A percentile compares a stretch with the other conserved stretches of the same genome.
These are phyloP conservation scores for Trametes hirsuta DNA, from an alignment of 1,284 basidiomycete species.

Conservation along the genomic window DNA sequence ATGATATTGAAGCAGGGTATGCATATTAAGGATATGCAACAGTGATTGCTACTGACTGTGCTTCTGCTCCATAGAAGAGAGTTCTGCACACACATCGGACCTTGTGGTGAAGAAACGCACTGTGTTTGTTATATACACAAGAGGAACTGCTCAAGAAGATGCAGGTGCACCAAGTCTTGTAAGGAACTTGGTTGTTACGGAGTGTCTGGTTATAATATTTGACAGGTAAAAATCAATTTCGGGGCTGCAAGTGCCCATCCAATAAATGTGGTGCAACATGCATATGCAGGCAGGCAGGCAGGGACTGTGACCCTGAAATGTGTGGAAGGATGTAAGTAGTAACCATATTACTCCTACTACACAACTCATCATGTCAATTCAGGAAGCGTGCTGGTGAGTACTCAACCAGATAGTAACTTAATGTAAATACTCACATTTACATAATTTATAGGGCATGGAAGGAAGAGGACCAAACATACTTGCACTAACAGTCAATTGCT, in stretches of 20 bases:
- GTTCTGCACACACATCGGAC: constrained; percentile 46
- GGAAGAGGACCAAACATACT: background rate
- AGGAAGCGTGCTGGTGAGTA: background rate
- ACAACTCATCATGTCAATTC: too few relatives aligned
- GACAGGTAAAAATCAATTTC: background rate
- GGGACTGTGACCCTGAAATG: constrained; percentile 5
- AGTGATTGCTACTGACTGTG: background rate
- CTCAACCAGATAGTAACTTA: background rate
- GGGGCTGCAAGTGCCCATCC: constrained; percentile 3
- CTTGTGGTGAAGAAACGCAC: constrained; percentile 34
- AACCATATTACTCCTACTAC: too few relatives aligned
- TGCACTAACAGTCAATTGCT: constrained; percentile 12
- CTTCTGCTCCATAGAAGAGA: background rate
- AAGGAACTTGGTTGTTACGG: background rate
- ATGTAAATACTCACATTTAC: background rate
- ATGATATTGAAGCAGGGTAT: background rate
- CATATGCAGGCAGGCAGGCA: background rate
- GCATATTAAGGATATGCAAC: background rate
- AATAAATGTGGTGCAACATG: constrained; percentile 44
- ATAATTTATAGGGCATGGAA: background rate
- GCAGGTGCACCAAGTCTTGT: constrained; percentile 37
- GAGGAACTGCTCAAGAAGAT: constrained; percentile 32
- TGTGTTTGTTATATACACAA: constrained; percentile 40
- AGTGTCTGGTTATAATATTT: background rate
- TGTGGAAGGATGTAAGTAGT: too few relatives aligned